Conservation (phyloP, 768 basidiomycete genomes). For the Trametes sanguinea region DNA sequence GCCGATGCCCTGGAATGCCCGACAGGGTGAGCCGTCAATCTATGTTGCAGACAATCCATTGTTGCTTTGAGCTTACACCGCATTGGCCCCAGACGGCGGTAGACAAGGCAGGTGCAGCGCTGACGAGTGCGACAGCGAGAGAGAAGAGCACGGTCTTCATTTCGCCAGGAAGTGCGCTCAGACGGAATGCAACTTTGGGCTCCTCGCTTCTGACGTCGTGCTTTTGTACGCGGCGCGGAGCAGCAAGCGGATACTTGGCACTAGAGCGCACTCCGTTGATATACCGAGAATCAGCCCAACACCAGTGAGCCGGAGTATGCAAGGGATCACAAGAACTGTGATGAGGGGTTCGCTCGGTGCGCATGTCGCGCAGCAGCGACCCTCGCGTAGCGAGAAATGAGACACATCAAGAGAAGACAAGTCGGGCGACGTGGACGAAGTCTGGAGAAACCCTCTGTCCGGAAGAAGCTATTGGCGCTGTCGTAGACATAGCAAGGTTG, state of each 20-base stretch:
- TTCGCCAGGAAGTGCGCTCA: background rate
- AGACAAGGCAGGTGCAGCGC: conserved; percentile 27
- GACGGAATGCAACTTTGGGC: background rate
- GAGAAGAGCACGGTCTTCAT: conserved; percentile 31
- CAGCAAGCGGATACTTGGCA: background rate
- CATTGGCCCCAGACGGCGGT: conserved; percentile 55
- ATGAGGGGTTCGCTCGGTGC: too few relatives aligned
- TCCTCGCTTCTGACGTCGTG: too few relatives aligned
- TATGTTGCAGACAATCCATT: background rate
- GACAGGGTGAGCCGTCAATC: background rate
- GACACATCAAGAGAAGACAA: background rate
- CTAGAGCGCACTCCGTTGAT: conserved; percentile 5
- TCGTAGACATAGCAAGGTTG: background rate
- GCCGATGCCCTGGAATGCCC: conserved; percentile 33
- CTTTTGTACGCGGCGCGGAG: background rate
- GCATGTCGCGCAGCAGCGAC: background rate
- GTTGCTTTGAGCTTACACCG: conserved; percentile 31
- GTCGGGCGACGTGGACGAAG: background rate
- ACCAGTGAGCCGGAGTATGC: background rate
- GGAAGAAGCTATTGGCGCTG: background rate
- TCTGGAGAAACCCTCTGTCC: background rate
- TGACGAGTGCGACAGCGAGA: conserved; percentile 26
- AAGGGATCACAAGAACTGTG: background rate
- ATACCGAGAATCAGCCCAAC: conserved; percentile 16
- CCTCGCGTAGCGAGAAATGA: background rate